A percentile compares a stretch with the other conserved stretches of the same genome.
Conservation (phyloP, 1,139 yeast species). For the Lodderomyces oxycetoniae region DNA sequence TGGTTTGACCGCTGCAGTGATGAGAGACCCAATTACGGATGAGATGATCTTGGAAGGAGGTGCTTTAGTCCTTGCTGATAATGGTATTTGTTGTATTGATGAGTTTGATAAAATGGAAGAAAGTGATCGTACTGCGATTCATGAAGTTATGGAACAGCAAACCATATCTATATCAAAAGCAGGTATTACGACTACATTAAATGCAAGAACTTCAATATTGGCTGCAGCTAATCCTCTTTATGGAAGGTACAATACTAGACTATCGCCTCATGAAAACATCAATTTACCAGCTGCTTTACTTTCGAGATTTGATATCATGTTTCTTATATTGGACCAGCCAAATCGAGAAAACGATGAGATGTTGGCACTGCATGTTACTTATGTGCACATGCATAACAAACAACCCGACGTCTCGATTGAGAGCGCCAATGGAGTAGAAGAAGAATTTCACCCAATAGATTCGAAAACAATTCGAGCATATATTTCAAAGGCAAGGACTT, state of each 20-base stretch:
- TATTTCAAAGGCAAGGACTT: slow-evolving; percentile 79
- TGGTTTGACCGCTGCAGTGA: slow-evolving; percentile 97
- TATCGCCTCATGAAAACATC: slow-evolving; percentile 93
- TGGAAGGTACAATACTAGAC: slow-evolving; percentile 87
- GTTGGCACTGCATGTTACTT: slow-evolving; percentile 90
- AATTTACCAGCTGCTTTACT: slow-evolving; percentile 94
- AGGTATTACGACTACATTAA: slow-evolving; percentile 93
- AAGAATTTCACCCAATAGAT: slow-evolving; percentile 72
- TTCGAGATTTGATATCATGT: slow-evolving; percentile 91
- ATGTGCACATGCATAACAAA: slow-evolving; percentile 86
- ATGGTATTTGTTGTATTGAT: slow-evolving; percentile 98
- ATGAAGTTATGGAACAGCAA: slow-evolving; percentile 99
- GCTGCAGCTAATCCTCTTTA: slow-evolving; percentile 98
- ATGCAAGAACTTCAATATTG: slow-evolving; percentile 90
- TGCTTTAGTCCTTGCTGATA: slow-evolving; percentile 93
- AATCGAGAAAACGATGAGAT: slow-evolving; percentile 74
- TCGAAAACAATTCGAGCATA: slow-evolving; percentile 81
- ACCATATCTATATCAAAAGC: slow-evolving; percentile 97
- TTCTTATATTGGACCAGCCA: slow-evolving; percentile 82
- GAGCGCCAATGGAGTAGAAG: slow-evolving; percentile 12
- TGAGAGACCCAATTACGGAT: slow-evolving; percentile 98
- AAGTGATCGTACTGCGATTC: slow-evolving; percentile 93
- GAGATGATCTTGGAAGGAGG: slow-evolving; percentile 99
- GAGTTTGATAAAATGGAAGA: slow-evolving; percentile 99
- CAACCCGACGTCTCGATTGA: slow-evolving; percentile 54